phyloP scores from a whole-genome alignment of 78 protist genomes.

The Polysphondylium violaceum region DNA sequence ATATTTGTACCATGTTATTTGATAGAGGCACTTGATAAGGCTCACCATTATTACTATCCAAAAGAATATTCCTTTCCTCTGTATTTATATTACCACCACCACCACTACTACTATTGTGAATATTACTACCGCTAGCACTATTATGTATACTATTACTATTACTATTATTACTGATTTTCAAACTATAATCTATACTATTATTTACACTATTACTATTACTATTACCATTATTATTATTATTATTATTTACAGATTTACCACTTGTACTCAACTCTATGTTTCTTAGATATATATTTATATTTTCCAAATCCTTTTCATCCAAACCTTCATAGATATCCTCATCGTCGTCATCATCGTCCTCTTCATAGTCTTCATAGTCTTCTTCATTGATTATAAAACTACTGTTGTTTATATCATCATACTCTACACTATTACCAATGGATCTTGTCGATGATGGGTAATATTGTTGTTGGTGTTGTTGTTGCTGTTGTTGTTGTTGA shows the following conservation, averaged over 20 bases:
- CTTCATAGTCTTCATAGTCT: neutral
- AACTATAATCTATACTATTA: too few species aligned
- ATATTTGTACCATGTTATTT: neutral
- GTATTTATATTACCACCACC: neutral
- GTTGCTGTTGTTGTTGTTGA: neutral
- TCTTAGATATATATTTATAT: slow-evolving; percentile 35
- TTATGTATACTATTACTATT: neutral
- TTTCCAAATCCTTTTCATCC: slow-evolving; percentile 59
- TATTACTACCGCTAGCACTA: neutral
- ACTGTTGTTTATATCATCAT: neutral
- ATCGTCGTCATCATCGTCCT: neutral
- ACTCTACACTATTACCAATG: neutral
- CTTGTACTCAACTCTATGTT: neutral
- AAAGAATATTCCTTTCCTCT: neutral
- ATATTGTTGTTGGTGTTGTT: neutral
- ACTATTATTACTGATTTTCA: slow-evolving; percentile 4
- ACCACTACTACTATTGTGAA: neutral
- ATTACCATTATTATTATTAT: neutral
- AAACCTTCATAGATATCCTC: slow-evolving; percentile 2
- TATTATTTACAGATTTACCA: neutral
- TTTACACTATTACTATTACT: neutral
- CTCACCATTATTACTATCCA: neutral
- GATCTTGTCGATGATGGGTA: neutral
- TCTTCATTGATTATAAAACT: neutral
- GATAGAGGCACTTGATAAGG: neutral